Conservation (phyloP, 2,329 filamentous ascomycete species). For the Microsporum audouinii region DNA sequence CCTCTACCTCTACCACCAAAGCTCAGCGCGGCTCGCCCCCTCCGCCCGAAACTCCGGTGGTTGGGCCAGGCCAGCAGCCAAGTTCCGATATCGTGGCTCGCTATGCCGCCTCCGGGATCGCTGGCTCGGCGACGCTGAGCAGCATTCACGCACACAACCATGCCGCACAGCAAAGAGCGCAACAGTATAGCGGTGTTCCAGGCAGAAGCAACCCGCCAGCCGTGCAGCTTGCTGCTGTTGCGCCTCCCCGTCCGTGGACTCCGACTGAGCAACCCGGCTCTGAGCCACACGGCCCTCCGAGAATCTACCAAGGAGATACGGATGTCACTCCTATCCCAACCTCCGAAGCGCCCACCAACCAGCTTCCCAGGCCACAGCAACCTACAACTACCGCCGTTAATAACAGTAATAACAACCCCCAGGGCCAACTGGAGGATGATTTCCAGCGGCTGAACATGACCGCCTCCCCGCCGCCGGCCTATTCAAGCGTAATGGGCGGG, state of each 20-base stretch:
- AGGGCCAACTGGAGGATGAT: conserved; percentile 57
- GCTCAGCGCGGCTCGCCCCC: conserved; percentile 88
- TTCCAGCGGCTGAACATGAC: conserved; percentile 70
- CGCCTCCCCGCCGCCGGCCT: conserved; percentile 86
- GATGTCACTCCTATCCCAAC: conserved; percentile 44
- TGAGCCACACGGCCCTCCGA: conserved; percentile 78
- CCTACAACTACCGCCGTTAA: conserved; percentile 12
- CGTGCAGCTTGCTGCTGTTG: conserved; percentile 24
- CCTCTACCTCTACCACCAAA: conserved; percentile 84
- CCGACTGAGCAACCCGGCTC: conserved; percentile 82
- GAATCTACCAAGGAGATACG: conserved; percentile 77
- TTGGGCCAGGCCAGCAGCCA: conserved; percentile 57
- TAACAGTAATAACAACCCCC: conserved; percentile 49
- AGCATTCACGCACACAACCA: conserved; percentile 64
- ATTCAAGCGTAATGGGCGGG: conserved; percentile 62
- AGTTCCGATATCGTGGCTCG: conserved; percentile 78
- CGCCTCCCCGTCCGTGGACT: conserved; percentile 65
- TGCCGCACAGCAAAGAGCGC: conserved; percentile 66
- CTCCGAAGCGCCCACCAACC: conserved; percentile 23
- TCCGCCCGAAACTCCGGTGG: conserved; percentile 81
- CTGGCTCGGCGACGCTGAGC: conserved; percentile 70
- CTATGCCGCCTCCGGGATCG: conserved; percentile 83
- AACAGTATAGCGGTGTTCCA: conserved; percentile 57
- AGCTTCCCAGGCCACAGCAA: conserved; percentile 24
- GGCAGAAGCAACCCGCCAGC: conserved; percentile 20